phyloP scores from a whole-genome alignment of 2,329 filamentous ascomycete genomes.

The Claviceps sorghi region DNA sequence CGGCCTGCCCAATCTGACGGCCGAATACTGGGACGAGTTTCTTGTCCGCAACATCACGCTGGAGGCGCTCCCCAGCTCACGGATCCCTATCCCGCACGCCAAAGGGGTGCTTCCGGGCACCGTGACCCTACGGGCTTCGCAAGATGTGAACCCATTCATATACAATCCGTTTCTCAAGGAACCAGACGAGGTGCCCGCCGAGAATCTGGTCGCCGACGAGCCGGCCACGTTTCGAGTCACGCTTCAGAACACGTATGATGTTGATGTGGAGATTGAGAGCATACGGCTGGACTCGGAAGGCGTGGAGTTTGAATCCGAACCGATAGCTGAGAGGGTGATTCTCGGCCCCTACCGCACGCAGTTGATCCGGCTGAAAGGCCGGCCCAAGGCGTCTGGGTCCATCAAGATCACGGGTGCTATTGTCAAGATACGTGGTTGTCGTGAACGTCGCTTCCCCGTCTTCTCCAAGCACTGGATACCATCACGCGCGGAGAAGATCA shows the following conservation, averaged over 20 bases:
- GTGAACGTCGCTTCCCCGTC: constrained; percentile 70
- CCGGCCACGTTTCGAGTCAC: constrained; percentile 64
- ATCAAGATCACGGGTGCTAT: constrained; percentile 65
- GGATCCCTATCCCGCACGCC: constrained; percentile 51
- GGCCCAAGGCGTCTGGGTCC: constrained; percentile 49
- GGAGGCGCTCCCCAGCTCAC: constrained; percentile 43
- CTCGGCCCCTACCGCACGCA: constrained; percentile 77
- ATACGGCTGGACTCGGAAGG: constrained; percentile 63
- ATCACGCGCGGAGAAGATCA: constrained; percentile 56
- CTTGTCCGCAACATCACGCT: constrained; percentile 65
- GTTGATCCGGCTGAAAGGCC: constrained; percentile 55
- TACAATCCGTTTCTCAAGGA: constrained; percentile 84
- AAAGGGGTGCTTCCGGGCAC: constrained; percentile 38
- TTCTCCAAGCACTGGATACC: constrained; percentile 65
- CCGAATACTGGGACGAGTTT: constrained; percentile 96
- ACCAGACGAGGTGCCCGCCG: constrained; percentile 41
- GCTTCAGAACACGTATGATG: constrained; percentile 86
- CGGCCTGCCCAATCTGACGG: constrained; percentile 53
- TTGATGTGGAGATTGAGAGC: constrained; percentile 79
- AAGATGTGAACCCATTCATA: constrained; percentile 71
- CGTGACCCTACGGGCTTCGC: constrained; percentile 35
- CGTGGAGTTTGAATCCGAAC: constrained; percentile 49
- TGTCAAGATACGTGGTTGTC: constrained; percentile 68
- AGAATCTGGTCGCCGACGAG: constrained; percentile 69
- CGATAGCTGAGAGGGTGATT: constrained; percentile 43